A percentile compares a stretch with the other conserved stretches of the same genome.
phyloP scores from a whole-genome alignment of 768 basidiomycete genomes.

The Pulveroboletus sp. region DNA sequence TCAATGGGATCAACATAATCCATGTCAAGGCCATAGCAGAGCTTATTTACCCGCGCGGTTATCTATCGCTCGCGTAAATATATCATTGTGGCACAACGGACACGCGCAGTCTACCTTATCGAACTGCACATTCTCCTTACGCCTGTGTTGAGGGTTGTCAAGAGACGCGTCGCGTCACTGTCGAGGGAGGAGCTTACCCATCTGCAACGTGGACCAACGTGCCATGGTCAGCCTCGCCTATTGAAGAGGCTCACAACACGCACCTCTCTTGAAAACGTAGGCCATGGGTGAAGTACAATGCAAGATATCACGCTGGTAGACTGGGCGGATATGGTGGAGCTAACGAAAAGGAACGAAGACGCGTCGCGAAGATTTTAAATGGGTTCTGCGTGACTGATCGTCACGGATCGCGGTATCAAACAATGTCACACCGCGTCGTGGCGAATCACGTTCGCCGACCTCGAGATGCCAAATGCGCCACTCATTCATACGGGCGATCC shows the following conservation, averaged over 20 bases:
- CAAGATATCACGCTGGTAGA: slow-evolving; percentile 1
- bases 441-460: background rate
- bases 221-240: slow-evolving; percentile 7
- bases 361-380: slow-evolving; percentile 32
- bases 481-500: slow-evolving; percentile 33
- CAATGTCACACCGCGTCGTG: slow-evolving; percentile 32
- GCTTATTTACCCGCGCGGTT: slow-evolving; percentile 80
- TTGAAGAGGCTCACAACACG: slow-evolving; percentile 13
- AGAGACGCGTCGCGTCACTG: slow-evolving; percentile 25
- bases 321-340: slow-evolving; percentile 22
- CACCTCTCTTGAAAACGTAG: slow-evolving; percentile 58
- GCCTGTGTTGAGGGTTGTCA: slow-evolving; percentile 38
- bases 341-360: slow-evolving; percentile 18
- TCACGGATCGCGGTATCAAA: slow-evolving; percentile 30
- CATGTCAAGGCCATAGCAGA: slow-evolving; percentile 93
- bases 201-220: slow-evolving; percentile 32
- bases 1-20: slow-evolving; percentile 93
- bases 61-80: slow-evolving; percentile 47
- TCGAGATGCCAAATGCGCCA: slow-evolving; percentile 27
- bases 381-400: slow-evolving; percentile 24
- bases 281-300: slow-evolving; percentile 34
- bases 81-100: slow-evolving; percentile 10
- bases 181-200: slow-evolving; percentile 36
- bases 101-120: slow-evolving; percentile 63
- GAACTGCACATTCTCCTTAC: slow-evolving; percentile 90